Conservation (phyloP, 2,329 filamentous ascomycete species). For the Trichoderma asperellum region DNA sequence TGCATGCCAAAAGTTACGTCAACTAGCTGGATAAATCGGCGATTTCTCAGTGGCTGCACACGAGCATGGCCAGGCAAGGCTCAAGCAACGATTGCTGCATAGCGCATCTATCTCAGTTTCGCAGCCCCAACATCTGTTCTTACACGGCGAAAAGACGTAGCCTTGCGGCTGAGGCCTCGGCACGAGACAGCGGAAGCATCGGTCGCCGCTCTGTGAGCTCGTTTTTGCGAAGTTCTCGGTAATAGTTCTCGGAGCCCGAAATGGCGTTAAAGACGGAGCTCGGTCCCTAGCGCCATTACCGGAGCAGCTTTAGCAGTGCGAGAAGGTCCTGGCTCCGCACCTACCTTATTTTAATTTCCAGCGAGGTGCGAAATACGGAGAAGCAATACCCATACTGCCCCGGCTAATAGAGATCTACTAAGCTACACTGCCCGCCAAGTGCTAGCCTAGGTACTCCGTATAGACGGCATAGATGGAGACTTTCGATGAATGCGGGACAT, state of each 20-base stretch:
- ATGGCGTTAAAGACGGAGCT: constrained; percentile 11
- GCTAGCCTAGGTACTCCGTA: too few relatives aligned
- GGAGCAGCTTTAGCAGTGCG: not conserved
- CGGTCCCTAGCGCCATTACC: constrained; percentile 1
- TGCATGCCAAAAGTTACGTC: not conserved
- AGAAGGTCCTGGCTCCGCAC: not conserved
- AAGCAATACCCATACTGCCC: not conserved
- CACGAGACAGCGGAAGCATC: constrained; percentile 14
- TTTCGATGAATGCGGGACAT: not conserved
- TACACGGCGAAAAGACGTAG: not conserved
- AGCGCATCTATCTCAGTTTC: not conserved
- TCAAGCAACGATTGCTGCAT: not conserved
- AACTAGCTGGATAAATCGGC: not conserved
- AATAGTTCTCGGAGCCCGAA: constrained; percentile 22
- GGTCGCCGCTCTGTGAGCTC: constrained; percentile 25
- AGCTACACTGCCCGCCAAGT: not conserved
- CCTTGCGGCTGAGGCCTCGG: constrained; percentile 22
- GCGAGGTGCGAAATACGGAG: not conserved
- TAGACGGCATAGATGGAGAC: not conserved
- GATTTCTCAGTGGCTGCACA: not conserved
- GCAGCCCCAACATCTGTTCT: not conserved
- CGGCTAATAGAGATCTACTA: not conserved
- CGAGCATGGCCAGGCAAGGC: not conserved
- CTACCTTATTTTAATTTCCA: not conserved
- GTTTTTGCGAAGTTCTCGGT: constrained; percentile 29